Percentiles rank a stretch among this genome's conserved stretches.
Conservation (phyloP, 1,284 basidiomycete genomes). For the Tilletia caries region DNA sequence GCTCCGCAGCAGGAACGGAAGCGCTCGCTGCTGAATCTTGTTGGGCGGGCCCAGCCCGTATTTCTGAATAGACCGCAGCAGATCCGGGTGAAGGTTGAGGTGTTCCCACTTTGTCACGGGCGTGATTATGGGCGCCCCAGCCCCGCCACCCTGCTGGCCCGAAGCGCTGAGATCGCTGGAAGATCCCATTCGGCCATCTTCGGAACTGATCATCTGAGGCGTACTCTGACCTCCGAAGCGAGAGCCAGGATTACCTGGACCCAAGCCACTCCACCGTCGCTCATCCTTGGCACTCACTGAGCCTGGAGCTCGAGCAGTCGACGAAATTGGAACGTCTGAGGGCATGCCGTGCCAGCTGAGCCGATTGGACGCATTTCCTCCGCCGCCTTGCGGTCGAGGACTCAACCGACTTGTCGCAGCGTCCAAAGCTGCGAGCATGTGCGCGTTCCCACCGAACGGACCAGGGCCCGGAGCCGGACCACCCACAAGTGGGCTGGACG, state of each 20-base stretch:
- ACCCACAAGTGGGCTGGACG: background rate
- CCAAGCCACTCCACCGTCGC: conserved; percentile 10
- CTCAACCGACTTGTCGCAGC: background rate
- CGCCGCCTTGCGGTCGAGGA: conserved; percentile 6
- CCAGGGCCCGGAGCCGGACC: background rate
- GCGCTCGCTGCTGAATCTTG: conserved; percentile 93
- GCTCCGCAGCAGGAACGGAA: conserved; percentile 88
- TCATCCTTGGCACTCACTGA: conserved; percentile 10
- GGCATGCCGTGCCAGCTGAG: conserved; percentile 9
- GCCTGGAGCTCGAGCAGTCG: background rate
- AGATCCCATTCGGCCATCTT: conserved; percentile 17
- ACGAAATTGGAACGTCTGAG: background rate
- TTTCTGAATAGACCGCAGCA: conserved; percentile 82
- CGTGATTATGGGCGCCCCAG: conserved; percentile 64
- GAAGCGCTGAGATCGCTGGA: background rate
- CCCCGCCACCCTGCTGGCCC: conserved; percentile 4
- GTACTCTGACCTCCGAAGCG: conserved; percentile 1
- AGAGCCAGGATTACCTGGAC: background rate
- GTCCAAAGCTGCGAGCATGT: background rate
- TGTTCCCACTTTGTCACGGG: conserved; percentile 95
- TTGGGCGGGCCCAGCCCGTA: conserved; percentile 97
- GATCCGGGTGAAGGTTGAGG: conserved; percentile 75
- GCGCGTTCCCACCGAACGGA: background rate
- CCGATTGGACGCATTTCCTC: conserved; percentile 1
- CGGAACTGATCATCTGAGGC: conserved; percentile 11